Percentiles rank a stretch among this genome's conserved stretches.
These are phyloP conservation scores for Lactifluus piperatus DNA, from an alignment of 768 basidiomycete species.

Conservation along the genomic window DNA sequence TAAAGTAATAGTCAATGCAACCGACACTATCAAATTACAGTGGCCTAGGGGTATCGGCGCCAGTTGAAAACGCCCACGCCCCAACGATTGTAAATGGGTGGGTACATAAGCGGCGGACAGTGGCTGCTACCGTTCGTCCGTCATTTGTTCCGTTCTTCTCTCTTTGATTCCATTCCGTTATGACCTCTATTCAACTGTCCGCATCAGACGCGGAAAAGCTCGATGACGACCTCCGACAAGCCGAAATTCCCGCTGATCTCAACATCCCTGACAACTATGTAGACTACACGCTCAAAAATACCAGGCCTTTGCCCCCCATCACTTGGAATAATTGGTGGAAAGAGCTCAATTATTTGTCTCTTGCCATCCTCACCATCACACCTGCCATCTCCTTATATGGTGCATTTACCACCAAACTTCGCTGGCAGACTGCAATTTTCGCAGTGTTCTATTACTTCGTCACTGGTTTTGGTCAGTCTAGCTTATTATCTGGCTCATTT, in stretches of 20 bases:
- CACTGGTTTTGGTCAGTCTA: slow-evolving; percentile 67
- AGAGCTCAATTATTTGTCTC: slow-evolving; percentile 73
- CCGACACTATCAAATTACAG: not conserved
- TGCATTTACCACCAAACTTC: slow-evolving; percentile 51
- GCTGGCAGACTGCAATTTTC: slow-evolving; percentile 69
- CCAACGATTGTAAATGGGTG: not conserved
- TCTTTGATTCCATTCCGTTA: slow-evolving; percentile 19
- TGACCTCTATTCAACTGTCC: slow-evolving; percentile 26
- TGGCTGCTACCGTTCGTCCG: not conserved
- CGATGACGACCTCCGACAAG: slow-evolving; percentile 20
- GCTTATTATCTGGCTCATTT: not conserved
- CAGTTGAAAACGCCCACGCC: not conserved
- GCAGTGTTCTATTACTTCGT: slow-evolving; percentile 61
- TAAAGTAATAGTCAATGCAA: no score
- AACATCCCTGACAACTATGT: slow-evolving; percentile 53
- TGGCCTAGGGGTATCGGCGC: not conserved
- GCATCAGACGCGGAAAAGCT: slow-evolving; percentile 21
- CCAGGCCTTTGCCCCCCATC: slow-evolving; percentile 42
- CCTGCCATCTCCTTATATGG: slow-evolving; percentile 73
- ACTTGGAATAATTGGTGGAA: slow-evolving; percentile 36
- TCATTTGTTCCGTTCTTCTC: not conserved
- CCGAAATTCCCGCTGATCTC: slow-evolving; percentile 27
- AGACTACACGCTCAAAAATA: slow-evolving; percentile 40
- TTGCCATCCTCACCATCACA: slow-evolving; percentile 61
- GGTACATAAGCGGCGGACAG: slow-evolving; percentile 12